Evolutionary conservation across 129 eudicot genomes (phyloP).

Genomic region (Tagetes erecta): DNA sequence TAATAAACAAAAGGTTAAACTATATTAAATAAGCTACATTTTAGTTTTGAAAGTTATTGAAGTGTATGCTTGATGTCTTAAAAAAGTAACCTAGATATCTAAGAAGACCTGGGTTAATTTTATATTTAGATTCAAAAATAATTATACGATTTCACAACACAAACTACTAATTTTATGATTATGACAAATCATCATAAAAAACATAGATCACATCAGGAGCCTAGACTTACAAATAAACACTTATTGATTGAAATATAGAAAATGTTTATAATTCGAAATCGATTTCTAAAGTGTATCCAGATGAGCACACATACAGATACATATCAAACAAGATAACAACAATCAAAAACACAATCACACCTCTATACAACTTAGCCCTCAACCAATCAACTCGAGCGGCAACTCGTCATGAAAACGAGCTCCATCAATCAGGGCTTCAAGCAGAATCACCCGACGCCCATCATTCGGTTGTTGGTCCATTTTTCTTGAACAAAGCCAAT

Average conservation of each 20-base stretch:
- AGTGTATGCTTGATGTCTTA: too few relatives aligned
- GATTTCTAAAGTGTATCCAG: conserved; percentile 24
- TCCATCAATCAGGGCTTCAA: conserved; percentile 32
- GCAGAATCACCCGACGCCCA: not conserved
- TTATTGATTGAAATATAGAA: not conserved
- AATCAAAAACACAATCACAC: conserved; percentile 35
- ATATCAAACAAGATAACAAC: conserved; percentile 23
- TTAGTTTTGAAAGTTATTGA: too few relatives aligned
- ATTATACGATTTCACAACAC: too few relatives aligned
- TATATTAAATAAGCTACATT: too few relatives aligned
- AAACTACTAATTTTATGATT: too few relatives aligned
- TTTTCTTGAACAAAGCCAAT: conserved; percentile 78
- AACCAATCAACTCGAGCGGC: conserved; percentile 7
- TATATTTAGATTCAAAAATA: too few relatives aligned
- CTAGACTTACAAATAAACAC: not conserved
- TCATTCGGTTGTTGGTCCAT: conserved; percentile 48
- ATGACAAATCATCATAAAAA: too few relatives aligned
- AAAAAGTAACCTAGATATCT: too few relatives aligned
- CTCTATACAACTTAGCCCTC: conserved; percentile 34
- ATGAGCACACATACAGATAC: conserved; percentile 20
- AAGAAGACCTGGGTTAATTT: too few relatives aligned
- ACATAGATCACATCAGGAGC: too few relatives aligned
- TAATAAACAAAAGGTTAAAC: too few relatives aligned
- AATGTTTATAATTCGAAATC: not conserved
- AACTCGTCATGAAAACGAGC: conserved; percentile 16